A percentile compares a stretch with the other conserved stretches of the same genome.
These are phyloP conservation scores for Penicillium hordei DNA, from an alignment of 2,329 filamentous ascomycete genomes.

Conservation along the genomic window DNA sequence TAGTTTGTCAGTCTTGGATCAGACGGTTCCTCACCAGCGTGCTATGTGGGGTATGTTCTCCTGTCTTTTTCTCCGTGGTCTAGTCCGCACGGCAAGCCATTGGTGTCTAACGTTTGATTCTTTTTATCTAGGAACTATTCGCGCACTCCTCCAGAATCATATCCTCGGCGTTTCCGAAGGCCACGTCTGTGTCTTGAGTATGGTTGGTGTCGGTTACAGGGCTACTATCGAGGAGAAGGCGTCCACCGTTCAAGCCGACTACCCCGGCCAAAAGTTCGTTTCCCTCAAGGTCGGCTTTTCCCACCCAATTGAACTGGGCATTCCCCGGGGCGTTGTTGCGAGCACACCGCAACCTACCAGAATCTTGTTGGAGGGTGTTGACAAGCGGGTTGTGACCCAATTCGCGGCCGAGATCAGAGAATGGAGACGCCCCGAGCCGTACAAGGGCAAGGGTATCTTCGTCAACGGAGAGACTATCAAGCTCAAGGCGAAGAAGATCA, in stretches of 20 bases:
- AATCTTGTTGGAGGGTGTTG: constrained; percentile 81
- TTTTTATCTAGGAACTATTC: constrained; percentile 68
- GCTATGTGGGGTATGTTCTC: constrained; percentile 85
- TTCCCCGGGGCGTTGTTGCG: constrained; percentile 80
- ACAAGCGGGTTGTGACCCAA: constrained; percentile 83
- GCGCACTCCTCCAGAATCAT: constrained; percentile 85
- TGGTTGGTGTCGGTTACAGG: constrained; percentile 94
- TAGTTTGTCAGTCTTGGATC: constrained; percentile 68
- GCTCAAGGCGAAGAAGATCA: constrained; percentile 97
- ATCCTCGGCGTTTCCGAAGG: constrained; percentile 94
- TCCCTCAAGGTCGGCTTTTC: constrained; percentile 95
- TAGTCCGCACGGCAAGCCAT: not conserved
- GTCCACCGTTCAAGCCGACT: constrained; percentile 64
- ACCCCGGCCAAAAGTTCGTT: constrained; percentile 81
- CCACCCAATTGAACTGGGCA: constrained; percentile 85
- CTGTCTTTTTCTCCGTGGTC: not conserved
- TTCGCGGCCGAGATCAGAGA: constrained; percentile 85
- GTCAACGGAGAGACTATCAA: constrained; percentile 97
- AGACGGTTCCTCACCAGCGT: constrained; percentile 69
- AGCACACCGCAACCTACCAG: constrained; percentile 88
- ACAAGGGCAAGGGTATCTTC: constrained; percentile 99
- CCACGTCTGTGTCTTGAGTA: constrained; percentile 85
- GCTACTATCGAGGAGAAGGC: constrained; percentile 79
- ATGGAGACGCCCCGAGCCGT: constrained; percentile 93
- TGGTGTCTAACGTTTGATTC: constrained; percentile 20